Conservation (phyloP, 2,329 filamentous ascomycete species). For the Lachnellula hyalina region DNA sequence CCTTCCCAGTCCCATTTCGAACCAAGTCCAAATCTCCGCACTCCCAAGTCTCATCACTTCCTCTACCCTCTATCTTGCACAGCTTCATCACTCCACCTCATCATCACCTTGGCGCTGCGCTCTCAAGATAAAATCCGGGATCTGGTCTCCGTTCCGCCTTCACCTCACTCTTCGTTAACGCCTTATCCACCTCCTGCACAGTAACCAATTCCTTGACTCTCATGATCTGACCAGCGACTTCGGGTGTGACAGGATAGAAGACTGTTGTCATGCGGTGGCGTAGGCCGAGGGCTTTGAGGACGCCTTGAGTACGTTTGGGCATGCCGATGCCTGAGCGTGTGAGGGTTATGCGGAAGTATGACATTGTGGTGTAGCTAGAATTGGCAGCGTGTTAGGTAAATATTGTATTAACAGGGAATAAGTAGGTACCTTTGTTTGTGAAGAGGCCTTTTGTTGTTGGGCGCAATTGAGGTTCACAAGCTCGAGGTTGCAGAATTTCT, state of each 20-base stretch:
- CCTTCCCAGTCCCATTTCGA: background rate
- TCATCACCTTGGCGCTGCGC: constrained; percentile 23
- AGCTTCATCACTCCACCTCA: background rate
- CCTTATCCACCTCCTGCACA: constrained; percentile 59
- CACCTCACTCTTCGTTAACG: constrained; percentile 55
- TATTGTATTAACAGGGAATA: background rate
- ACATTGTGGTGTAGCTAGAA: constrained; percentile 37
- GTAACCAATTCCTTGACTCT: constrained; percentile 69
- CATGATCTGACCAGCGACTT: constrained; percentile 69
- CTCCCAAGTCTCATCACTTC: background rate
- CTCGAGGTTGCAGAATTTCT: constrained; percentile 11
- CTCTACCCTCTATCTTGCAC: background rate
- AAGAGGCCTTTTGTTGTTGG: constrained; percentile 1
- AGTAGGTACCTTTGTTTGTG: constrained; percentile 10
- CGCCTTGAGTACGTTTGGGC: constrained; percentile 56
- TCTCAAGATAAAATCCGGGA: constrained; percentile 64
- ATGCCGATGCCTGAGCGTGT: constrained; percentile 69
- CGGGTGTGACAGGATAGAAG: constrained; percentile 63
- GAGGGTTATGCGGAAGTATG: constrained; percentile 68
- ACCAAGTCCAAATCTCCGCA: background rate
- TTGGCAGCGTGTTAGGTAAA: background rate
- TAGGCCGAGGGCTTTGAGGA: constrained; percentile 65
- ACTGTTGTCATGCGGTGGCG: constrained; percentile 68
- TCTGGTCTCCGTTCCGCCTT: constrained; percentile 59
- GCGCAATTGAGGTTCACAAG: constrained; percentile 1